Percentiles rank a stretch among this genome's conserved stretches.
Evolutionary conservation across 352 stramenopile genomes (phyloP).

Genomic region (Pythium volutum): DNA sequence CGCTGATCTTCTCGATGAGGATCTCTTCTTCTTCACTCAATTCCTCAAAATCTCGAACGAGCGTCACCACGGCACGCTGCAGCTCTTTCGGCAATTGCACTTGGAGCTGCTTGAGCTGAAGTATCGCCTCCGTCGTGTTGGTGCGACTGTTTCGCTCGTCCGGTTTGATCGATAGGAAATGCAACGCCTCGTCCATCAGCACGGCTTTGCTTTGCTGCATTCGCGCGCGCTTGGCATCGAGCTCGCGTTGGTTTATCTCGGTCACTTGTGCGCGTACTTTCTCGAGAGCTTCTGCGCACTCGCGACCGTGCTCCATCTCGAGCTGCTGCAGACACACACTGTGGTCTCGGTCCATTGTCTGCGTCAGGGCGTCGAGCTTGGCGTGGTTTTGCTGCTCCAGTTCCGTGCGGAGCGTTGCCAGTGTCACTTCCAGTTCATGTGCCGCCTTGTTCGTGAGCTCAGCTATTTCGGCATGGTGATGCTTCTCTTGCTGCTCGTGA

Average conservation of each 20-base stretch:
- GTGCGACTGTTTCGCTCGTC: background rate
- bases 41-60: constrained; percentile 59
- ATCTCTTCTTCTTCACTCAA: constrained; percentile 52
- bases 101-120: constrained; percentile 37
- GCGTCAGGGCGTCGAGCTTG: constrained; percentile 34
- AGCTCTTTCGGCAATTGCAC: constrained; percentile 48
- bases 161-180: constrained; percentile 32
- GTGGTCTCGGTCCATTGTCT: constrained; percentile 47
- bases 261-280: constrained; percentile 28
- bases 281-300: constrained; percentile 40
- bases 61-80: constrained; percentile 39
- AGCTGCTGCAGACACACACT: constrained; percentile 32
- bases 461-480: constrained; percentile 29
- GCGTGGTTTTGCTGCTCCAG: constrained; percentile 33
- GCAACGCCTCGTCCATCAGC: constrained; percentile 45
- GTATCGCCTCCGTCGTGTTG: constrained; percentile 18
- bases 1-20: constrained; percentile 53
- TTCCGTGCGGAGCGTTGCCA: constrained; percentile 26
- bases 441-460: constrained; percentile 28
- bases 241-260: constrained; percentile 30
- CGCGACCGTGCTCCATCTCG: constrained; percentile 37
- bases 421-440: constrained; percentile 14
- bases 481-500: constrained; percentile 41
- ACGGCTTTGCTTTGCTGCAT: constrained; percentile 45
- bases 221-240: constrained; percentile 39